These are phyloP conservation scores for Aspergillus jensenii DNA, from an alignment of 2,329 filamentous ascomycete genomes.

Conservation along the genomic window DNA sequence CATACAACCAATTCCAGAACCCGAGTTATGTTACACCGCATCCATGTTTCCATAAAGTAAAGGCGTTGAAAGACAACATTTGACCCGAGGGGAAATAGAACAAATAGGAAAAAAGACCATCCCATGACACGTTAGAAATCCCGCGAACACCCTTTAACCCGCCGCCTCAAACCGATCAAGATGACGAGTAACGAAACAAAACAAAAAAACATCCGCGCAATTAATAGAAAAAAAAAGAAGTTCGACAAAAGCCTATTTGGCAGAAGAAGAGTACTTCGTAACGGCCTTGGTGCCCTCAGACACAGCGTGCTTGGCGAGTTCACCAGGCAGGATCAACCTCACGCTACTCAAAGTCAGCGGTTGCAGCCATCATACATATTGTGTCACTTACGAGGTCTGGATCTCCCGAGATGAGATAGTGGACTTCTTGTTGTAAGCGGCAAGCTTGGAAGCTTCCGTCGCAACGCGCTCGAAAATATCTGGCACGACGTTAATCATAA, in stretches of 20 bases:
- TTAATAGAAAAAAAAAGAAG: constrained; percentile 60
- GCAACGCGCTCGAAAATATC: constrained; percentile 99
- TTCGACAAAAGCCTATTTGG: constrained; percentile 73
- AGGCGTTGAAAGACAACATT: constrained; percentile 32
- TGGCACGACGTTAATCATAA: constrained; percentile 34
- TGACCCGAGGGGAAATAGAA: constrained; percentile 38
- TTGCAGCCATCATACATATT: not conserved
- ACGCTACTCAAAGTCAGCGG: constrained; percentile 56
- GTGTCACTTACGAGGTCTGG: constrained; percentile 75
- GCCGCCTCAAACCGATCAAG: constrained; percentile 44
- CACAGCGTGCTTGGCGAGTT: constrained; percentile 98
- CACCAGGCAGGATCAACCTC: constrained; percentile 94
- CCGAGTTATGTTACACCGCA: constrained; percentile 49
- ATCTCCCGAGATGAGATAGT: constrained; percentile 99
- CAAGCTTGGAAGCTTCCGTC: constrained; percentile 97
- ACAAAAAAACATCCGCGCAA: constrained; percentile 39
- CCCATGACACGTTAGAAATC: constrained; percentile 51
- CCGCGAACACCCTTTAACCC: constrained; percentile 47
- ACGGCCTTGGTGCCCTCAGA: constrained; percentile 99
- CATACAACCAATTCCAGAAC: constrained; percentile 35
- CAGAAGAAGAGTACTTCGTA: constrained; percentile 99
- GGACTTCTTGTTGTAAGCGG: constrained; percentile 99
- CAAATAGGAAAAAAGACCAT: constrained; percentile 40
- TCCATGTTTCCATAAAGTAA: constrained; percentile 42
- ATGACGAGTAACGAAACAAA: constrained; percentile 44